Evolutionary conservation across 306 rosid genomes (phyloP).

Genomic region (Cyamopsis tetragonoloba): DNA sequence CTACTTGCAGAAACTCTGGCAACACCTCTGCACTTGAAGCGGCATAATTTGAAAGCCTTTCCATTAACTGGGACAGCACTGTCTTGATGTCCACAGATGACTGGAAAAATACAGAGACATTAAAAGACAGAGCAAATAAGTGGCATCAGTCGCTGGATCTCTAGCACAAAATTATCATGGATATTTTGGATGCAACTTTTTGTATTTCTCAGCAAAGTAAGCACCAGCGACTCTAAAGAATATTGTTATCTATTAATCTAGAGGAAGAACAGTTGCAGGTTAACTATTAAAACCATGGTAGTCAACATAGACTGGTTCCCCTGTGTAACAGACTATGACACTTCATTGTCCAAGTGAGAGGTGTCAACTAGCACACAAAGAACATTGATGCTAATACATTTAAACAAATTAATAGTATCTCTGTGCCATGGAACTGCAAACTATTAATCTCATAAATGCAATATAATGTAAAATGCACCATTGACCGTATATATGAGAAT

Average conservation of each 20-base stretch:
- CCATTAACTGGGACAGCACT: conserved; percentile 93
- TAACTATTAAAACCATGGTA: conserved; percentile 11
- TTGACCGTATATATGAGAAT: not conserved
- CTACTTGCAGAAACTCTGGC: conserved; percentile 98
- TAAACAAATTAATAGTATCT: not conserved
- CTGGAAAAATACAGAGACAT: conserved; percentile 43
- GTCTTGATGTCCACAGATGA: conserved; percentile 94
- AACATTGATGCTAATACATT: not conserved
- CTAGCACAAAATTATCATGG: conserved; percentile 15
- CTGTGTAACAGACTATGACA: not conserved
- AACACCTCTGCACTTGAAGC: conserved; percentile 93
- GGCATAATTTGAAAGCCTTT: conserved; percentile 95
- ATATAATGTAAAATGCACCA: not conserved
- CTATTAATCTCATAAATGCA: conserved; percentile 4
- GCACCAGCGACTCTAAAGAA: conserved; percentile 1
- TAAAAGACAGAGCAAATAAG: conserved; percentile 12
- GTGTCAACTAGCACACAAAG: conserved; percentile 7
- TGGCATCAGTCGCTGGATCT: not conserved
- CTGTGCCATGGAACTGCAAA: not conserved
- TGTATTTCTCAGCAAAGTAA: not conserved
- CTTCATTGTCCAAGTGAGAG: conserved; percentile 5
- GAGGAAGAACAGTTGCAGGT: not conserved
- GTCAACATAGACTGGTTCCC: not conserved
- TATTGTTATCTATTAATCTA: not conserved
- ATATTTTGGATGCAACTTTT: conserved; percentile 19